Base-by-base conservation (phyloP, 441 rosid species). In the Arabidopsis hybrid region DNA sequence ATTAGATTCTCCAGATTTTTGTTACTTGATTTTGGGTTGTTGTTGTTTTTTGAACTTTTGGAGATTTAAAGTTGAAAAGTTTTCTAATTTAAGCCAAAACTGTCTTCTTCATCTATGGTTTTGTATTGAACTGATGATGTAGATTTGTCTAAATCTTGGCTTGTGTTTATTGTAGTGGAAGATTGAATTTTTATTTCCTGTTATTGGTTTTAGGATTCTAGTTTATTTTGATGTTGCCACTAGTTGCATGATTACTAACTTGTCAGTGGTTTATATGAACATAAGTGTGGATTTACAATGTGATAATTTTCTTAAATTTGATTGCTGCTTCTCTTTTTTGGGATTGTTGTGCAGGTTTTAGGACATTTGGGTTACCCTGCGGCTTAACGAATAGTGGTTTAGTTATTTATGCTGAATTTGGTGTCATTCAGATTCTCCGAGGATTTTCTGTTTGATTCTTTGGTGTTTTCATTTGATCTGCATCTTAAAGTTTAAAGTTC, bases 321-420 rank as follows among this genome's bases (percentile, higher is more conserved):
- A 84, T 76, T 6, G 17, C 50, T 32, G 65, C 45, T 75, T 69
- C 8, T 80, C 40, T 73, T 66, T 61, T 81, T 69, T 74, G 51
- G 75, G 66, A 57, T 42, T 73, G 46, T 75, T 13, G 79, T 88
- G 91, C 97, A 93, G 97, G 91, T 81, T 81, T 66, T 70, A 73
- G 68, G 75, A 67, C 57, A 78, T 62, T 70, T 69, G 62, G 75
- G 62, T 81, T 73, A 67, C 63, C 13, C 61, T 67, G 67, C 72
- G 66, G 83, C 78, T 77, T 72, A 76, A 69, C 79, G 50, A 68
- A 58, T 78, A 76, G 67, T 52, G 72, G 17, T 79, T 66, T 69
- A 74, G 70, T 72, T 74, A 47, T 59, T 34, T 66, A 78, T 66
- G 73, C 77, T 52, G 7, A 75, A 74, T 76, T 75, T 82, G 64